Conservation (phyloP, 495 filamentous ascomycete species). For the Chlorociboria aeruginascens region DNA sequence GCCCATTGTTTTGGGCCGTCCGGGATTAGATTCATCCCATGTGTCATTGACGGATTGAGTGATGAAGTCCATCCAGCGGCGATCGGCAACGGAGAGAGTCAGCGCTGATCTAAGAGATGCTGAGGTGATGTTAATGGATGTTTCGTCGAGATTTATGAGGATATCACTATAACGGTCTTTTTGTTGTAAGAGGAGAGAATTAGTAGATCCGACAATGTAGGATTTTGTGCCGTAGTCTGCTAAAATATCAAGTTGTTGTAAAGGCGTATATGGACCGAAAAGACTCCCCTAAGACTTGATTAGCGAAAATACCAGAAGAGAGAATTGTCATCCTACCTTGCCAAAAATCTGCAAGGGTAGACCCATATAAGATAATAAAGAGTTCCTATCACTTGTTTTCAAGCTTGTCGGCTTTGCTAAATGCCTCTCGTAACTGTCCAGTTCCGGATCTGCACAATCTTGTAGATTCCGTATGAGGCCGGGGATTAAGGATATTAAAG, state of each 20-base stretch:
- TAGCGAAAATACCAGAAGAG: neutral
- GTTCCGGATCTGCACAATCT: slow-evolving; percentile 84
- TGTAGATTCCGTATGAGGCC: slow-evolving; percentile 74
- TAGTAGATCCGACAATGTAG: slow-evolving; percentile 94
- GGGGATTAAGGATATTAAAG: slow-evolving; percentile 85
- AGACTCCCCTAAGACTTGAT: slow-evolving; percentile 56
- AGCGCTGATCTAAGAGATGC: slow-evolving; percentile 65
- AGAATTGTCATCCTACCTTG: slow-evolving; percentile 41
- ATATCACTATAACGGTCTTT: slow-evolving; percentile 97
- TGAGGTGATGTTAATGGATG: slow-evolving; percentile 72
- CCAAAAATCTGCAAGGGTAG: slow-evolving; percentile 91
- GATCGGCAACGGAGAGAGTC: slow-evolving; percentile 72
- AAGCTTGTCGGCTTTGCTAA: slow-evolving; percentile 72
- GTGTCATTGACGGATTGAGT: slow-evolving; percentile 89
- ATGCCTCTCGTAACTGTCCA: slow-evolving; percentile 69
- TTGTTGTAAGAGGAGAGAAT: slow-evolving; percentile 85
- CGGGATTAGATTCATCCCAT: slow-evolving; percentile 87
- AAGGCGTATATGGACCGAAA: slow-evolving; percentile 91
- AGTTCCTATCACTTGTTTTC: slow-evolving; percentile 82
- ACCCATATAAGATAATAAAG: slow-evolving; percentile 86
- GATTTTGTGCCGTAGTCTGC: slow-evolving; percentile 93
- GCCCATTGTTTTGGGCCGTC: slow-evolving; percentile 81
- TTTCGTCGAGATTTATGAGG: slow-evolving; percentile 90
- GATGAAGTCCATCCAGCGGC: slow-evolving; percentile 93
- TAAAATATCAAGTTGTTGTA: slow-evolving; percentile 90